Base-by-base conservation (phyloP, 768 basidiomycete genomes). In the Kockovaella imperatae region DNA sequence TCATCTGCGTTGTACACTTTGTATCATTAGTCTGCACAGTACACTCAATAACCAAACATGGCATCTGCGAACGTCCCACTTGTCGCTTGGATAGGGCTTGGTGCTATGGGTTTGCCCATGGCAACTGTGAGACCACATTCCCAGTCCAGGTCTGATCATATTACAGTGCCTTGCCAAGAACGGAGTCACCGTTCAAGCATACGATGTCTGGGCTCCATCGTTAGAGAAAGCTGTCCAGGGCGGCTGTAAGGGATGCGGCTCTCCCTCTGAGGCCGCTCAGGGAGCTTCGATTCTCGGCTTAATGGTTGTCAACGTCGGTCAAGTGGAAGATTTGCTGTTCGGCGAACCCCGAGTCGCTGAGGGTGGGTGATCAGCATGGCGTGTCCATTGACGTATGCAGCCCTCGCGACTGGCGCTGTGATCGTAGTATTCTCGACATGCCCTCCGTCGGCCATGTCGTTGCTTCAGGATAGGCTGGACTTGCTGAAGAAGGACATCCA, bases 381-480 rank as follows among this genome's bases (percentile, higher is more conserved):
- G 20, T 45, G 4, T 11, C 18, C 24, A 11, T 25, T 42, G 21
- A 24, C 23, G 28, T 28, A n/a, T 26, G 14, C 18, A 68, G 62
- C 53, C 3, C 51, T 65, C 7, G 25, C 56, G 23, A 26, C 55
- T 32, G 60, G 57, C 7, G 53, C 62, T 0, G 50, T 46, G 8
- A 58, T 68, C 55, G 54, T 68, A 42, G 54, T 60, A 28, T 66
- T 66, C 44, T 68, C 67, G 2, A 68, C 67, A 14, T 64, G 66
- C 10, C 57, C 64, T 1, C 64, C 67, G 5, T 52, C 50, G 34
- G 59, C 54, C 35, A 40, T 64, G 5, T 47, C 47, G 1, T 42
- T 44, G 10, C 24, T 68, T 2, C 44, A 53, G 8, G 45, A 54
- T 17, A 48, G 61, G 11, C 56, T 68, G 10, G 59, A 62, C 31